Base-by-base conservation (phyloP, 2,329 filamentous ascomycete genomes). In the Didymella keratinophila region DNA sequence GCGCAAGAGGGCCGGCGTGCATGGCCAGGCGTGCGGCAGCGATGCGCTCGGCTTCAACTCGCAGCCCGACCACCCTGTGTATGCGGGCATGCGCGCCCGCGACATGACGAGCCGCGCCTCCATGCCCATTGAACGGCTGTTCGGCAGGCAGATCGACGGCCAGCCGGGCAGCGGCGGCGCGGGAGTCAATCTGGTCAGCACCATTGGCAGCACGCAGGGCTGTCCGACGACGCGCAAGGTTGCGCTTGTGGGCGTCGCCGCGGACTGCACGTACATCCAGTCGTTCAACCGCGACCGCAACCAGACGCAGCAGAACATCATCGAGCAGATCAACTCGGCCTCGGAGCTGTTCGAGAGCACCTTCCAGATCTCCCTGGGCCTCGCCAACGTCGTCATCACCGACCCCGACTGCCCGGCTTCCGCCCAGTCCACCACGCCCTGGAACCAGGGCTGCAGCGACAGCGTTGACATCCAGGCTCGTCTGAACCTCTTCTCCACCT, bases 301-400 rank as follows among this genome's bases (percentile, higher is more conserved):
- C 42, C 81, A 86, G n/a, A 85, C 89, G 23, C 84, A 88, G 55
- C 76, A 84, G 61, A 95, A 95, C 73, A 85, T 99, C 62, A 93
- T 99, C 68, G 83, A 82, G 51, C 84, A 92, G 73, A 90, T 99
- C 75, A 97, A 96, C 78, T 83, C 87, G 43, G 95, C 95, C 0
- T 97, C 94, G 1, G 86, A 88, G 61, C 80, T 97, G 10, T 99
- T 95, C 72, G 95, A 99, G 76, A 87, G 84, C 67, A 91, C 91
- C 8, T 98, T 99, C 81, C 97, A 97, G 77, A 94, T 99, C 69
- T 94, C 93, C 0, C 86, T 99, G 34, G 95, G 93, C 42, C 86
- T 99, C 60, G 87, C 89, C 66, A 96, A 97, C 71, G 78, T 99
- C 52, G 90, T 92, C 28, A 86, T 97, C 61, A 91, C 87, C 56